A percentile compares a stretch with the other conserved stretches of the same genome.
Conservation (phyloP, 1,284 basidiomycete genomes). For the Ustilago esculenta region DNA sequence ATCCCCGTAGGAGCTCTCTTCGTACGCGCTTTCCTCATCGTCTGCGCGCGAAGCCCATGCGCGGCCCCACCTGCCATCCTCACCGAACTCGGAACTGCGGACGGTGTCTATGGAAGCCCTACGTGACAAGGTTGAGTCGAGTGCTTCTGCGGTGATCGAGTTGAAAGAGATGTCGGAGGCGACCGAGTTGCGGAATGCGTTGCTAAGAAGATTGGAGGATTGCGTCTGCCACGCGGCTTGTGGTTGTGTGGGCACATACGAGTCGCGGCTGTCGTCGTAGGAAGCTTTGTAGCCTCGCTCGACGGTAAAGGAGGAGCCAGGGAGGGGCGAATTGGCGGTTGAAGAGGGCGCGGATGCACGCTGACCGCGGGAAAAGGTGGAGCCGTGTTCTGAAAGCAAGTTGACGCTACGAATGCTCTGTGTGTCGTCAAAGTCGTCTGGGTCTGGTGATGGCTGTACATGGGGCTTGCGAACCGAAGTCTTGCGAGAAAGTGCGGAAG, state of each 20-base stretch:
- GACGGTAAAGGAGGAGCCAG: conserved; percentile 22
- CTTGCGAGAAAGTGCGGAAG: conserved; percentile 40
- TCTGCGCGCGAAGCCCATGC: conserved; percentile 55
- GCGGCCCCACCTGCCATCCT: conserved; percentile 54
- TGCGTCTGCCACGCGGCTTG: conserved; percentile 21
- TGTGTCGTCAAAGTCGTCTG: conserved; percentile 40
- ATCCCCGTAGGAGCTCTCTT: conserved; percentile 34
- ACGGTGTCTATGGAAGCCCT: conserved; percentile 57
- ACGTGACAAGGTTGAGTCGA: conserved; percentile 15
- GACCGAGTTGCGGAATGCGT: conserved; percentile 53
- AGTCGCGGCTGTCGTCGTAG: conserved; percentile 19
- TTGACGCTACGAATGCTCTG: conserved; percentile 49
- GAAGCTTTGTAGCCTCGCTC: conserved; percentile 36
- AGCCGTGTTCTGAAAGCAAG: conserved; percentile 26
- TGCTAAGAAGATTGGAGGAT: conserved; percentile 34
- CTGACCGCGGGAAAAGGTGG: conserved; percentile 18
- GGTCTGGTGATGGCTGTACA: conserved; percentile 42
- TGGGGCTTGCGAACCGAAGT: conserved; percentile 38
- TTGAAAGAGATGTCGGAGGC: conserved; percentile 56
- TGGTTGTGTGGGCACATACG: conserved; percentile 10
- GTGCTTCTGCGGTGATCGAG: conserved; percentile 40
- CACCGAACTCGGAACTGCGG: conserved; percentile 58
- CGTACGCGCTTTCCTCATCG: conserved; percentile 56
- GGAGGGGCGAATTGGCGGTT: conserved; percentile 3
- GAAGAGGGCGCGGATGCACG: conserved; percentile 6